Evolutionary conservation across 805 yeast species (phyloP), one percentile per base, ranked within the genome.

Genomic region (Hemisphaericaspora nanyangensis): DNA sequence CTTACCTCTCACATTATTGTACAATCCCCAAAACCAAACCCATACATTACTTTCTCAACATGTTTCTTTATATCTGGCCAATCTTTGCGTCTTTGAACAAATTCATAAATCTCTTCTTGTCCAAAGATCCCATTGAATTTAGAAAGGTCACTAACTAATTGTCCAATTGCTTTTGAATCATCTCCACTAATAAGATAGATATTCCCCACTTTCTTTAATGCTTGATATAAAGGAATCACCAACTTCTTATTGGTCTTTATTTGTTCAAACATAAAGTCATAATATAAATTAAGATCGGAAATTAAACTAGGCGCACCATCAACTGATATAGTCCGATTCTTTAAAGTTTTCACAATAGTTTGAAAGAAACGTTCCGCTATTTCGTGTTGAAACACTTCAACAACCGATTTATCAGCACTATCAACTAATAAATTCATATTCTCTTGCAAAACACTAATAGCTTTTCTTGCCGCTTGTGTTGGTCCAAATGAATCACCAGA

Each of bases 31-130:
- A 82, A 61, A 13, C 87, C 89, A 38, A 91, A 70, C 0, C 99
- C 98, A 54, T 89, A 93, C 81, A 93, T 85, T n/a, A 87, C 90
- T 57, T 83, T 87, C 60, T 91, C 98, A 7, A 91, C 97, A 43
- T 84, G 85, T 45, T 74, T 70, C 48, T 79, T 82, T 19, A 91
- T 84, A 27, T 65, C 54, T 0, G 75, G 63, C 99, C 99, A 91
- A 58, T 91, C 99, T 27, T 80, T 74, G 40, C 99, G 70, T 44
- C 95, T 68, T 48, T 85, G 89, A 5, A 89, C 93, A 61, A 90
- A 85, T 55, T 87, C 95, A 52, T 87, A 85, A n/a, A 91, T 82
- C 50, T 91, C 99, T 50, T 93, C 98, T 33, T 95, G 95, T 20
- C 82, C 78, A 54, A 91, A 84, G 4, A 91, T 79, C 1, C 97